These are phyloP conservation scores for Hirschioporus abietinus DNA, from an alignment of 768 basidiomycete genomes.

Conservation along the genomic window DNA sequence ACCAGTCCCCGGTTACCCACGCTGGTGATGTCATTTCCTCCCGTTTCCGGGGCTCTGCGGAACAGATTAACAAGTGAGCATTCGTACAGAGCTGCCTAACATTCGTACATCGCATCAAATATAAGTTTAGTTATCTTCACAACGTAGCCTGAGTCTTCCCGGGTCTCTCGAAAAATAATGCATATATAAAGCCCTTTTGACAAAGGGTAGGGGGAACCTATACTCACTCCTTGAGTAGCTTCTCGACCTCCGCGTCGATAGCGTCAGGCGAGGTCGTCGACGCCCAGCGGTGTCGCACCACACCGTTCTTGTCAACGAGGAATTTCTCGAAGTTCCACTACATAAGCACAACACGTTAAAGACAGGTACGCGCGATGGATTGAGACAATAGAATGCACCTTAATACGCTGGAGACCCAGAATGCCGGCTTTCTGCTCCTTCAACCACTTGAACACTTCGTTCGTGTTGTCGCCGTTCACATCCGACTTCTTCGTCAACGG, in stretches of 20 bases:
- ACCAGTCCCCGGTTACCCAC: not conserved
- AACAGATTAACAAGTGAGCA: not conserved
- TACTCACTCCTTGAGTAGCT: slow-evolving; percentile 34
- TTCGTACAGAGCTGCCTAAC: not conserved
- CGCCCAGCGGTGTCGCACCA: slow-evolving; percentile 71
- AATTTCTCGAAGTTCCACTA: slow-evolving; percentile 95
- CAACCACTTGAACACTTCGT: slow-evolving; percentile 81
- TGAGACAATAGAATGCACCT: slow-evolving; percentile 37
- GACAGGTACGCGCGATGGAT: not conserved
- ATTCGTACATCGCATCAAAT: not conserved
- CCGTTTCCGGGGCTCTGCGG: no score
- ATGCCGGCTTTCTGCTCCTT: slow-evolving; percentile 75
- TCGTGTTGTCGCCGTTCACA: slow-evolving; percentile 83
- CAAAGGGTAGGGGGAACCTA: not conserved
- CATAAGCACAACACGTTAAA: not conserved
- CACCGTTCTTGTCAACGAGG: slow-evolving; percentile 72
- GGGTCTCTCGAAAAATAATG: not conserved
- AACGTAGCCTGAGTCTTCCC: not conserved
- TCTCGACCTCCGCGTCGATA: slow-evolving; percentile 59
- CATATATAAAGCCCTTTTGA: not conserved
- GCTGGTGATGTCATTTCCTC: not conserved
- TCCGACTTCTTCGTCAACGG: slow-evolving; percentile 91
- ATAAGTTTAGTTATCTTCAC: not conserved
- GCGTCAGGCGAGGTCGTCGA: slow-evolving; percentile 66
- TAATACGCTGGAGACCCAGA: slow-evolving; percentile 66